Base-by-base conservation (phyloP, 805 yeast genomes). In the Saccharomycodes ludwigii region DNA sequence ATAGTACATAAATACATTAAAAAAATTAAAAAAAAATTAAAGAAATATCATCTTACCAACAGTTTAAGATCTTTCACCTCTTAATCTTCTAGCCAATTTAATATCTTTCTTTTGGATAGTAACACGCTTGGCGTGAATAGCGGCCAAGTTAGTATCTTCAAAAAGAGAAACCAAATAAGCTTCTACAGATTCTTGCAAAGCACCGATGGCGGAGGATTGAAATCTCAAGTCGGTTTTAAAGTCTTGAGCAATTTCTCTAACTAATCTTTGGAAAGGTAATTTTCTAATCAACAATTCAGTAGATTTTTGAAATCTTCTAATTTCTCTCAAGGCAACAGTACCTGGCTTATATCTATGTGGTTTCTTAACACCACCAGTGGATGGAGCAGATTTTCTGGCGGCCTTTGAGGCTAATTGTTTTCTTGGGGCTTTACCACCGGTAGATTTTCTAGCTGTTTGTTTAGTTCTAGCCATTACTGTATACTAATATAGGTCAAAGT, bases 51-150 rank as follows among this genome's bases (percentile, higher is more conserved):
- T 13, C n/a, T 13, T 31, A 31, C 15, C 29, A 47, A 21, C 27
- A 30, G 41, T 38, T 56, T 74, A 80, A 47, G 86, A 73, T 76
- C 93, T 77, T 69, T 80, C 93, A 63, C 96, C 97, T 68, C 96
- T 78, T 61, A 88, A 75, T 71, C 97, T 81, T 70, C 96, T 80
- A 46, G 96, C 97, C 58, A 88, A 72, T 59, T 85, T 95, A 59
- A 88, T 83, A 63, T 88, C 98, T 69, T 85, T 86, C 82, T 85
- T 86, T 73, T 84, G 95, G 55, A 88, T 83, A 44, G 97, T 88
- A 49, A 88, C 96, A 68, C 97, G 80, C 76, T 88, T 88, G 53
- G 97, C 97, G 65, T 88, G 97, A 48, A 84, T 83, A 44, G 96
- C 95, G 68, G 95, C 88, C 69, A 88, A 73, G 71, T 86, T 86